Base-by-base conservation (phyloP, 1,284 basidiomycete genomes). In the Lignosus rhinocerotis region DNA sequence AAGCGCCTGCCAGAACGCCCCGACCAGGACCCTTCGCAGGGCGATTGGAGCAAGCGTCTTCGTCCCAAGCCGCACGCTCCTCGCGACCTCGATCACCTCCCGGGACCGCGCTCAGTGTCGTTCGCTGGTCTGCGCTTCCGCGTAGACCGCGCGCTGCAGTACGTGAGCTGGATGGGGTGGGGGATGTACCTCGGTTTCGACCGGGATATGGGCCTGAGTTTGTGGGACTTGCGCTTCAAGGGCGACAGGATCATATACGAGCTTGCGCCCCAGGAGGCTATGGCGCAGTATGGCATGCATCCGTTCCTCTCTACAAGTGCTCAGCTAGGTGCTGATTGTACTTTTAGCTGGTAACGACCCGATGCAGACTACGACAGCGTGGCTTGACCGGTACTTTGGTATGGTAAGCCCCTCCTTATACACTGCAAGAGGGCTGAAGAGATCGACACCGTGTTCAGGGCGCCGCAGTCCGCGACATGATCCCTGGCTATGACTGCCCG, bases 141-240 rank as follows among this genome's bases (percentile, higher is more conserved):
- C 42, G 79, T 88, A 14, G 84, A 89, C 66, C 67, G 65, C 21
- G 73, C 76, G 45, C 70, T 74, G 51, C 77, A 83, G 64, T 88
- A 83, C 60, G 71, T 89, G 34, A 82, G 76, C 51, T 89, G 85
- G 86, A 83, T 86, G 81, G 83, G 80, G 2, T 87, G 83, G 82
- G 76, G 79, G 0, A 65, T 87, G 70, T 88, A 83, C 64, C 73
- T 87, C 30, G 79, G 81, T 53, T 88, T 88, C 66, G 81, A 85
- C 53, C 71, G 86, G 38, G 86, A 86, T 65, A 87, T 87, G 83
- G 84, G 87, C 11, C 61, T 90, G 58, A 81, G 80, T 54, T 70
- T 90, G 11, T 90, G 84, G 83, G 83, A 90, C 67, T 77, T 90
- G 56, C 76, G 79, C 11, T 87, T 89, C 74, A 73, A 78, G 42